Percentiles rank a stretch among this genome's conserved stretches.
Evolutionary conservation across 2,329 filamentous ascomycete genomes (phyloP).

Genomic region (Claviceps monticola): DNA sequence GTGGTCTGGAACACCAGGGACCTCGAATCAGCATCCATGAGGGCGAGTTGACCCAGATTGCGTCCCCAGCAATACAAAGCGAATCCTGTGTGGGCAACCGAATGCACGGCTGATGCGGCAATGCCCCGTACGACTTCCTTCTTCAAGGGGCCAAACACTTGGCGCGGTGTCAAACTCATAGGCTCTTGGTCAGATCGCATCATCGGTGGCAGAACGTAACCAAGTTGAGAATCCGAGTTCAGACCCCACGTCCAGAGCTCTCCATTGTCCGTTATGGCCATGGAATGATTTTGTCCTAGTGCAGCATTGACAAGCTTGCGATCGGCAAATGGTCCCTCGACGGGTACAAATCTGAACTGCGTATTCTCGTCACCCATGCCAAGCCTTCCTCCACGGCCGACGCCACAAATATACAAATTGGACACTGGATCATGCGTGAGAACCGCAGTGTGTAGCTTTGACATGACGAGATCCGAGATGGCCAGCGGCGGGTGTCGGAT

Average conservation of each 20-base stretch:
- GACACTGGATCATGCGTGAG: slow-evolving; percentile 76
- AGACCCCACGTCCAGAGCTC: slow-evolving; percentile 92
- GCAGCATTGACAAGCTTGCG: slow-evolving; percentile 67
- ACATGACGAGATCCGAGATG: slow-evolving; percentile 72
- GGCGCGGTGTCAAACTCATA: slow-evolving; percentile 66
- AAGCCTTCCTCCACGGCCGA: slow-evolving; percentile 78
- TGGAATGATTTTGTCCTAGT: slow-evolving; percentile 79
- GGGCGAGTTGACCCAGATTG: slow-evolving; percentile 82
- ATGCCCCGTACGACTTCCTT: slow-evolving; percentile 70
- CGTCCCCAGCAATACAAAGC: slow-evolving; percentile 90
- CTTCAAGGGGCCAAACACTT: slow-evolving; percentile 85
- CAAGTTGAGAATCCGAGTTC: slow-evolving; percentile 74
- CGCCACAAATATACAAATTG: slow-evolving; percentile 85
- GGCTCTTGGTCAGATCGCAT: slow-evolving; percentile 65
- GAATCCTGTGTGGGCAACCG: slow-evolving; percentile 68
- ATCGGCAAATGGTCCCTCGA: slow-evolving; percentile 62
- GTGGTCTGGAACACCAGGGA: slow-evolving; percentile 72
- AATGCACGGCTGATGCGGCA: slow-evolving; percentile 83
- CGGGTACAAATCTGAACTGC: slow-evolving; percentile 70
- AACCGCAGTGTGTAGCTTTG: slow-evolving; percentile 83
- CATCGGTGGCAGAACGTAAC: slow-evolving; percentile 60
- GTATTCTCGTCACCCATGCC: slow-evolving; percentile 85
- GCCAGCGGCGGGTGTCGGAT: slow-evolving; percentile 58
- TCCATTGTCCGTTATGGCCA: slow-evolving; percentile 75
- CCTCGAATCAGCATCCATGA: slow-evolving; percentile 89